phyloP scores from a whole-genome alignment of 352 stramenopile species.

The Phytophthora megakarya region DNA sequence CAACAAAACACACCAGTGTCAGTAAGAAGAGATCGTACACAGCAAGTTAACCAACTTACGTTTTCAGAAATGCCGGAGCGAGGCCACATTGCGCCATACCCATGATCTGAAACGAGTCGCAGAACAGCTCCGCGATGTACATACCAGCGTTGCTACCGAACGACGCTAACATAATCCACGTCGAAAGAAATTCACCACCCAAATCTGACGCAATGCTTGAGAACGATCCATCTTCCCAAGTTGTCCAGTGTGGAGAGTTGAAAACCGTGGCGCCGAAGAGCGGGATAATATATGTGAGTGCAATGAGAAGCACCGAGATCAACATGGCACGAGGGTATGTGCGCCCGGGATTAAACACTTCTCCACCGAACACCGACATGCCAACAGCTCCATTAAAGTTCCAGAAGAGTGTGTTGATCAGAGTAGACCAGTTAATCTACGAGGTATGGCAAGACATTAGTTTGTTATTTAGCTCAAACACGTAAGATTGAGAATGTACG shows the following conservation, averaged over 20 bases:
- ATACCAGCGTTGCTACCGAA: conserved; percentile 91
- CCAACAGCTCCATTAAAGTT: conserved; percentile 94
- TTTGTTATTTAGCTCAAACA: background rate
- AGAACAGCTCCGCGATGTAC: conserved; percentile 94
- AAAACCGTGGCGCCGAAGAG: conserved; percentile 82
- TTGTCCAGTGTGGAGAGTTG: conserved; percentile 57
- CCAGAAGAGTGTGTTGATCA: conserved; percentile 96
- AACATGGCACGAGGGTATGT: conserved; percentile 88
- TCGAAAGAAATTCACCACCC: conserved; percentile 83
- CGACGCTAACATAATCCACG: conserved; percentile 88
- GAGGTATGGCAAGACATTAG: background rate
- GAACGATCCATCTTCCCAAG: conserved; percentile 93
- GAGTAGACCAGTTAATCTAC: conserved; percentile 51
- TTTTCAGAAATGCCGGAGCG: conserved; percentile 81
- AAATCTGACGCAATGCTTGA: conserved; percentile 83
- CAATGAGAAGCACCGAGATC: conserved; percentile 76
- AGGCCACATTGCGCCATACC: conserved; percentile 86
- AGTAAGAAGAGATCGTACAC: background rate
- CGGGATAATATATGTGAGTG: conserved; percentile 87
- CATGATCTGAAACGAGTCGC: conserved; percentile 89
- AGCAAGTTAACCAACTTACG: conserved; percentile 42
- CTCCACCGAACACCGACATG: conserved; percentile 87
- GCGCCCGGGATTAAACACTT: conserved; percentile 81
- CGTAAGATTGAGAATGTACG: background rate
- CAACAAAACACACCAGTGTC: background rate